Base-by-base conservation (phyloP, 805 yeast genomes). In the Cyberlindnera euphorbiiphila region DNA sequence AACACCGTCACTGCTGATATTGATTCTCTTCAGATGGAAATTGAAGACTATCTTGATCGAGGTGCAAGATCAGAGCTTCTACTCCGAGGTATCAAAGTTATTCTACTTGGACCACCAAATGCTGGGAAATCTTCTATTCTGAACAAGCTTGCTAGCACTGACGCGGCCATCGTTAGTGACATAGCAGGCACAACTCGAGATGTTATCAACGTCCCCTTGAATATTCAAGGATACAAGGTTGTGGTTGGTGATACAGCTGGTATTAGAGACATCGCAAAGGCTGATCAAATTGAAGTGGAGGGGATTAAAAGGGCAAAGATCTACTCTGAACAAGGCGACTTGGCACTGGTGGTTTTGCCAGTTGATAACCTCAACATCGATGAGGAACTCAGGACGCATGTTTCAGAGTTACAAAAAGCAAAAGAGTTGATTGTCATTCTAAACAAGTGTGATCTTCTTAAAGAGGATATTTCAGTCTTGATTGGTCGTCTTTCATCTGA, bases 131-230 rank as follows among this genome's bases (percentile, higher is more conserved):
- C 96, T 4, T 85, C 96, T 1, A 61, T 93, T 9, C 60, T 93
- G 35, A 93, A 93, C 53, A 54, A 63, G n/a, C 59, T 93, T 7
- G 86, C 89, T 0, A 71, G 79, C 41, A 75, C 83, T 16, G 94
- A 88, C 16, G 83, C 87, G 13, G 94, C 96, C 0, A 87, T 93
- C 25, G 98, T 93, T 1, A 86, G 96, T 55, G 78, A 78, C 25
- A 74, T 85, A 5, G 95, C 95, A 2, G 98, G 98, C 0, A 93
- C 98, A 0, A 93, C 98, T 0, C 69, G 98, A 51, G 98, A 93
- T 54, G 65, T 85, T 0, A 73, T 93, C 17, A 94, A 88, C 47
- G 75, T 87, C 2, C 84, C 87, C 0, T 54, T 93, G 20, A 89
- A 89, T 53, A 74, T 93, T 3, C 71, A 73, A 23, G 98, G 98